These are phyloP conservation scores for Boletus edulis DNA, from an alignment of 768 basidiomycete genomes.

Conservation along the genomic window DNA sequence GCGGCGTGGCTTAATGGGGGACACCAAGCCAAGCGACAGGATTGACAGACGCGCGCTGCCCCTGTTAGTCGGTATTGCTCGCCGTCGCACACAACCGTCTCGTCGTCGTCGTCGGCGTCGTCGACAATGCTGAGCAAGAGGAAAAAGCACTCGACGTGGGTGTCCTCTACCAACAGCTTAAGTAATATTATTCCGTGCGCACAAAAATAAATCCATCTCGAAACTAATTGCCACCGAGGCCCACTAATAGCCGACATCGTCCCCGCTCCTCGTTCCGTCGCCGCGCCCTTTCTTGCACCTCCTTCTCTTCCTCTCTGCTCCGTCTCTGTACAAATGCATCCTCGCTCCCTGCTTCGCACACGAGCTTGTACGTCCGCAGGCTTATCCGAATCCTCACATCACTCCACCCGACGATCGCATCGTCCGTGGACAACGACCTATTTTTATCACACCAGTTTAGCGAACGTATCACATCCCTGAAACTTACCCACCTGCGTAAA, in stretches of 20 bases:
- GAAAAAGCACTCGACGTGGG: neutral
- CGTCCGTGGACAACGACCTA: conserved; percentile 48
- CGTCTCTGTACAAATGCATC: conserved; percentile 46
- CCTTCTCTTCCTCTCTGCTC: conserved; percentile 32
- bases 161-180: neutral
- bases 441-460: conserved; percentile 30
- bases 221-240: neutral
- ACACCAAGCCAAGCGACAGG: conserved; percentile 8
- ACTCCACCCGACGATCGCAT: conserved; percentile 19
- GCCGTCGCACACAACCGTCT: neutral
- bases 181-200: conserved; percentile 5
- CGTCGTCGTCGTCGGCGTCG: neutral
- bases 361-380: conserved; percentile 60
- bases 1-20: conserved; percentile 31
- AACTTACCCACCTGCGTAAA: conserved; percentile 53
- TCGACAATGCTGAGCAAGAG: neutral
- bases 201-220: conserved; percentile 14
- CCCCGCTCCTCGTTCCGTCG: conserved; percentile 56
- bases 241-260: conserved; percentile 34
- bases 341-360: conserved; percentile 67
- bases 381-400: conserved; percentile 50
- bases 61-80: neutral
- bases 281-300: conserved; percentile 38
- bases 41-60: neutral
- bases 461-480: neutral